Percentiles rank a stretch among this genome's conserved stretches.
Evolutionary conservation across 352 stramenopile species (phyloP).

Genomic region (Pythium scleroteichum): DNA sequence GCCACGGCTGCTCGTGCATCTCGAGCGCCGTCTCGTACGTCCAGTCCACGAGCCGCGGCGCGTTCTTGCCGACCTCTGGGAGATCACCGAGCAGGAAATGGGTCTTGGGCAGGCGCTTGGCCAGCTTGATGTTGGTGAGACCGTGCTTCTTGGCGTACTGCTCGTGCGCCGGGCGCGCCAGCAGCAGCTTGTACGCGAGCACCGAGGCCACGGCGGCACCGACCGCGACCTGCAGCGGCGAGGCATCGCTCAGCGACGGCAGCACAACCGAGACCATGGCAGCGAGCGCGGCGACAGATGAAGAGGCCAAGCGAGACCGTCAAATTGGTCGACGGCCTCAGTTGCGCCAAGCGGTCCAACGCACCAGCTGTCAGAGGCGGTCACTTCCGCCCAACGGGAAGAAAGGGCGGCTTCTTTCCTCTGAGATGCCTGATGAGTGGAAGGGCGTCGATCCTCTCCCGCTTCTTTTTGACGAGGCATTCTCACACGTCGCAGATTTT

Average conservation of each 20-base stretch:
- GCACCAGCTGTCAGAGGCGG: too few relatives aligned
- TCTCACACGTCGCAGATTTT: too few relatives aligned
- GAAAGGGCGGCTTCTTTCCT: too few relatives aligned
- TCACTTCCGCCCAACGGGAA: too few relatives aligned
- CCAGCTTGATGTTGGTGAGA: background rate
- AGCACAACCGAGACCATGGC: slow-evolving; percentile 4
- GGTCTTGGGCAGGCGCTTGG: background rate
- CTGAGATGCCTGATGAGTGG: too few relatives aligned
- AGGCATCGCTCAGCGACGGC: background rate
- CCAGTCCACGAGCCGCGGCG: slow-evolving; percentile 16
- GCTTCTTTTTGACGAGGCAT: too few relatives aligned
- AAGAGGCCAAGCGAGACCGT: too few relatives aligned
- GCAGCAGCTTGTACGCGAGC: slow-evolving; percentile 7
- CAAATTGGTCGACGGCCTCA: slow-evolving; percentile 1
- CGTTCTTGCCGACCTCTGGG: slow-evolving; percentile 10
- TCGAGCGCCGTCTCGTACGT: slow-evolving; percentile 14
- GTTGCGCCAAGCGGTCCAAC: background rate
- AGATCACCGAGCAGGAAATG: slow-evolving; percentile 4
- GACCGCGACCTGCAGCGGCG: background rate
- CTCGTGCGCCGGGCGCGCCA: slow-evolving; percentile 8
- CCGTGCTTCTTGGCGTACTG: slow-evolving; percentile 1
- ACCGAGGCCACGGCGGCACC: background rate
- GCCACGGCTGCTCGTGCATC: slow-evolving; percentile 12
- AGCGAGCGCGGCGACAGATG: background rate
- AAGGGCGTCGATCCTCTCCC: too few relatives aligned